Evolutionary conservation across 2,329 filamentous ascomycete species (phyloP).

Genomic region (Escovopsis weberi): DNA sequence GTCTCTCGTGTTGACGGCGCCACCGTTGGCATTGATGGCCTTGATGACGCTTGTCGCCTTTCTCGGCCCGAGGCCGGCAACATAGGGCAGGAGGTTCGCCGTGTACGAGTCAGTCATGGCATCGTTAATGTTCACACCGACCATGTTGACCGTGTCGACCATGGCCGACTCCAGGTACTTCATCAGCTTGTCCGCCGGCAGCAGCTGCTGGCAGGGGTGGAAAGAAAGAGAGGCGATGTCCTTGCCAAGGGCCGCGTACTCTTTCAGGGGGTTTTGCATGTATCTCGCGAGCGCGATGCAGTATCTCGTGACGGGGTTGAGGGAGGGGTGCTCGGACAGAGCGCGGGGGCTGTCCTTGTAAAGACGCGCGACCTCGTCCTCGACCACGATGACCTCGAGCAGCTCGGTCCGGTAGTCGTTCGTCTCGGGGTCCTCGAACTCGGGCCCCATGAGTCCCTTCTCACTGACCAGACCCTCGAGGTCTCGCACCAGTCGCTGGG

Average conservation of each 20-base stretch:
- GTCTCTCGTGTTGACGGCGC: conserved; percentile 66
- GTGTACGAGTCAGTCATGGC: conserved; percentile 69
- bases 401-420: conserved; percentile 62
- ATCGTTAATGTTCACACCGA: conserved; percentile 90
- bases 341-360: conserved; percentile 85
- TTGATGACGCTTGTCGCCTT: conserved; percentile 65
- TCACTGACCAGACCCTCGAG: conserved; percentile 65
- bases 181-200: conserved; percentile 74
- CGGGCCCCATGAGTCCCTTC: conserved; percentile 60
- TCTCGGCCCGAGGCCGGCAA: conserved; percentile 80
- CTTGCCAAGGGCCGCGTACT: conserved; percentile 84
- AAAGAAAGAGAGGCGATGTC: conserved; percentile 80
- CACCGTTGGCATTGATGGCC: conserved; percentile 82
- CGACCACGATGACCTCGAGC: conserved; percentile 80
- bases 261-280: conserved; percentile 88
- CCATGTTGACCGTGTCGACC: conserved; percentile 96
- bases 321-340: conserved; percentile 62
- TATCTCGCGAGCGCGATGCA: conserved; percentile 82
- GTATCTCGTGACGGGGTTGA: conserved; percentile 69
- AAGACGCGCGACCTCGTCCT: conserved; percentile 91
- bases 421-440: conserved; percentile 69
- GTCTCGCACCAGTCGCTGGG: conserved; percentile 68
- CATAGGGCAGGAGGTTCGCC: conserved; percentile 77
- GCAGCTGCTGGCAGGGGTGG: conserved; percentile 76
- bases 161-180: conserved; percentile 88